Base-by-base conservation (phyloP, 352 stramenopile species). In the Globisporangium okanoganense region DNA sequence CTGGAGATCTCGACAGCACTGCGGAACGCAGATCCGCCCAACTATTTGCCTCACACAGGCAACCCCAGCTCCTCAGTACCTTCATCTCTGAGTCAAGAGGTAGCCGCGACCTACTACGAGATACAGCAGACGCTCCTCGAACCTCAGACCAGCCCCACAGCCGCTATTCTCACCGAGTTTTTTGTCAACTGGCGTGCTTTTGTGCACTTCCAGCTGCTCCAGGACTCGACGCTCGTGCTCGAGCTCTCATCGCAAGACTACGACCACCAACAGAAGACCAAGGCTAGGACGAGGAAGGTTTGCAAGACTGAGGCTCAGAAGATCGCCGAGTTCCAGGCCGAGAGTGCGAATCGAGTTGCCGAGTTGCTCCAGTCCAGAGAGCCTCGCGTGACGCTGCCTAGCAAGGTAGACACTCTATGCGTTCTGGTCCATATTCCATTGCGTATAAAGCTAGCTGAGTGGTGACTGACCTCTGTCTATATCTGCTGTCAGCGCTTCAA, bases 151-250 rank as follows among this genome's bases (percentile, higher is more conserved):
- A 31, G 33, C 12, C 29, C 58, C 6, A 67, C 55, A 13, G 36
- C 57, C 10, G 58, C 54, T 0, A 35, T 61, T 5, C 50, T 81
- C 29, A 25, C 61, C 14, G 72, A 79, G 35, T 71, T 87, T 41
- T 63, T 84, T 10, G 66, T 61, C n/a, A 73, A 85, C 45, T 90
- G 79, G 79, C 57, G 55, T 31, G 56, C 74, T 1, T 87, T 87
- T 33, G 58, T 77, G 10, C 61, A 70, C 35, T 85, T 87, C 22
- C 79, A 88, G 44, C 64, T 77, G 24, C 63, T 90, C 0, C 79
- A 88, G 29, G 61, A 79, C 36, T 68, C 76, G 14, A 58, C 65
- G 0, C 44, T 69, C 5, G 57, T 87, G 8, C 76, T 77, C 18
- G 67, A 76, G 3, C 40, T 71, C 20, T 29, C 47, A 1, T 36